Evolutionary conservation across 2,329 filamentous ascomycete species (phyloP).

Genomic region (Xylariaceae sp.): DNA sequence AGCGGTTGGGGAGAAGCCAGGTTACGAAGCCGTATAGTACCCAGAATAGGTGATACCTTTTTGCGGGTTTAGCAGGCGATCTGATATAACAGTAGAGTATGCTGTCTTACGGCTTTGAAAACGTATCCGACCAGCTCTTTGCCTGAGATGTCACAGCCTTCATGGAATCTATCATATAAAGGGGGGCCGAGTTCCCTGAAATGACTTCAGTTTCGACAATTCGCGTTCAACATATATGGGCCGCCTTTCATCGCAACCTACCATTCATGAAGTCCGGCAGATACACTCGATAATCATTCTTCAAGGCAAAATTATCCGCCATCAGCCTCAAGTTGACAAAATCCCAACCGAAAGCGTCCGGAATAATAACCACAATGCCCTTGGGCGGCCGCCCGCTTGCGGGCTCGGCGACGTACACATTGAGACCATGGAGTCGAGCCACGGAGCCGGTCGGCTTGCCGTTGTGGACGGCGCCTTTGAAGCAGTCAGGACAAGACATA

Average conservation of each 20-base stretch:
- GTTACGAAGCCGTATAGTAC: slow-evolving; percentile 35
- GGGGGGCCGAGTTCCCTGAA: slow-evolving; percentile 32
- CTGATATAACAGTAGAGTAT: not conserved
- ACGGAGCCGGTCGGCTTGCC: slow-evolving; percentile 49
- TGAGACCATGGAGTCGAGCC: slow-evolving; percentile 50
- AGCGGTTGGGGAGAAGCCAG: slow-evolving; percentile 37
- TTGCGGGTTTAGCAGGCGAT: not conserved
- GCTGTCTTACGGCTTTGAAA: slow-evolving; percentile 36
- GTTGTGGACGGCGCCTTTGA: slow-evolving; percentile 49
- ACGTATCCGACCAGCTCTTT: slow-evolving; percentile 21
- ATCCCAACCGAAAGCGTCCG: slow-evolving; percentile 59
- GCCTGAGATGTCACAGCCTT: slow-evolving; percentile 25
- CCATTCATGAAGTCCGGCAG: slow-evolving; percentile 60
- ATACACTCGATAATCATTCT: slow-evolving; percentile 53
- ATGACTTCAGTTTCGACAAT: not conserved
- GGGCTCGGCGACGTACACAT: slow-evolving; percentile 50
- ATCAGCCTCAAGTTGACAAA: slow-evolving; percentile 56
- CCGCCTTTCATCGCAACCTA: slow-evolving; percentile 9
- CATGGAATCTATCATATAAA: slow-evolving; percentile 36
- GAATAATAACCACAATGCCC: slow-evolving; percentile 55
- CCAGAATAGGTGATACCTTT: slow-evolving; percentile 26
- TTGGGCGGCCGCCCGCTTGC: slow-evolving; percentile 40
- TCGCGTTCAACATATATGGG: not conserved
- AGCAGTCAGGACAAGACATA: slow-evolving; percentile 42
- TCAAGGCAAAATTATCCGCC: slow-evolving; percentile 57